Evolutionary conservation across 768 basidiomycete genomes (phyloP).

Genomic region (Leccinellum albellum): DNA sequence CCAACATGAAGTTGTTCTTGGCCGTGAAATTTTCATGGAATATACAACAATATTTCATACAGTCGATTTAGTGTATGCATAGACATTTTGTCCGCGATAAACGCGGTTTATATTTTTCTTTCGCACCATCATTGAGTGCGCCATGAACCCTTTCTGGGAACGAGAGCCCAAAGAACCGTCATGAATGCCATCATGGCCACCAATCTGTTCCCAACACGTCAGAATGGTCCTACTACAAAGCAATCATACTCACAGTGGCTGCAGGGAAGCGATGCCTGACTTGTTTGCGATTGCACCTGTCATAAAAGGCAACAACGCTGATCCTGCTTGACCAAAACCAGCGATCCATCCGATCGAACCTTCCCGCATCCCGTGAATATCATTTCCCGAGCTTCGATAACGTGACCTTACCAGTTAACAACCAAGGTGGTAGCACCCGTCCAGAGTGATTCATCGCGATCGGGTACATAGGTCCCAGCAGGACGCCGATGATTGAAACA

Average conservation of each 20-base stretch:
- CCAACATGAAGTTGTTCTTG: too few relatives aligned
- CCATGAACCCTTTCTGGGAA: conserved; percentile 30
- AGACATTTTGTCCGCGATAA: neutral
- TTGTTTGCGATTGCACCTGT: conserved; percentile 64
- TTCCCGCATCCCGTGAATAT: neutral
- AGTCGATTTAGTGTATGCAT: neutral
- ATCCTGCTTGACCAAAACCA: conserved; percentile 67
- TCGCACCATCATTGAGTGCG: conserved; percentile 15
- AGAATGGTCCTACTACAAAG: neutral
- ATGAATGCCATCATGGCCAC: conserved; percentile 43
- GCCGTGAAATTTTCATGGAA: neutral
- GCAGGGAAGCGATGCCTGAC: conserved; percentile 46
- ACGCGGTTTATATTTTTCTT: neutral
- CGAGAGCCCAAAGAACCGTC: conserved; percentile 39
- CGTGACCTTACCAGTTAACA: conserved; percentile 44
- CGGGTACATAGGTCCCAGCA: conserved; percentile 52
- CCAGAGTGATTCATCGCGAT: conserved; percentile 67
- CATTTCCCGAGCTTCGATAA: neutral
- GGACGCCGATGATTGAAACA: conserved; percentile 52
- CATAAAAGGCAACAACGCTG: conserved; percentile 68
- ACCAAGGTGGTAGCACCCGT: conserved; percentile 64
- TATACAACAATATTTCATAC: neutral
- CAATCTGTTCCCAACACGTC: conserved; percentile 8
- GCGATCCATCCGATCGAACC: conserved; percentile 68
- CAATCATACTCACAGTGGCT: conserved; percentile 27